Conservation (phyloP, 768 basidiomycete genomes). For the Termitomyces sp. region DNA sequence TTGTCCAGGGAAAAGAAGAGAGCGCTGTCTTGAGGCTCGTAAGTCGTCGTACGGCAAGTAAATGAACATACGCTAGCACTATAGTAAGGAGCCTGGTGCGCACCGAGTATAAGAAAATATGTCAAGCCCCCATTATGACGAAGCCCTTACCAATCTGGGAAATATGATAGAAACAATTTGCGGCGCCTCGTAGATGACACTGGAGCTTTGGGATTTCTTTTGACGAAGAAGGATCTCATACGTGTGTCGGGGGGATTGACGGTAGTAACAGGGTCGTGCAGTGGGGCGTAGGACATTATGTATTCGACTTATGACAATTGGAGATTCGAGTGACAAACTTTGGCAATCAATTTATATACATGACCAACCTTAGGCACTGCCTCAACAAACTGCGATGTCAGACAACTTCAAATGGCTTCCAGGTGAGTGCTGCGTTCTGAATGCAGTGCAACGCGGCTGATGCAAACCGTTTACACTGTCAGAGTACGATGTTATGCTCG, state of each 20-base stretch:
- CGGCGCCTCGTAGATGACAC: slow-evolving; percentile 27
- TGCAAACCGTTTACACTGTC: slow-evolving; percentile 3
- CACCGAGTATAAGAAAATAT: not conserved
- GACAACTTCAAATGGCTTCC: slow-evolving; percentile 42
- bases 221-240: slow-evolving; percentile 24
- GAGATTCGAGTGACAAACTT: not conserved
- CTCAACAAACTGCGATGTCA: slow-evolving; percentile 6
- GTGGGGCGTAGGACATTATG: slow-evolving; percentile 26
- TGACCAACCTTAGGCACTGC: not conserved
- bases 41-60: not conserved
- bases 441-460: not conserved
- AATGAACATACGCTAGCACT: slow-evolving; percentile 48
- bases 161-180: slow-evolving; percentile 55
- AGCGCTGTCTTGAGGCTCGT: slow-evolving; percentile 30
- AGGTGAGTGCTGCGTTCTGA: slow-evolving; percentile 29
- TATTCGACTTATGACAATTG: not conserved
- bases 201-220: slow-evolving; percentile 14
- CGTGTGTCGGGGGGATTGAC: slow-evolving; percentile 1
- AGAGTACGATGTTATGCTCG: slow-evolving; percentile 57
- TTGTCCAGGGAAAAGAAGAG: slow-evolving; percentile 57
- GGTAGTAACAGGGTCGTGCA: slow-evolving; percentile 13
- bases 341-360: not conserved
- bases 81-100: slow-evolving; percentile 59
- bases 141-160: slow-evolving; percentile 63
- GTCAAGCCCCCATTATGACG: not conserved